phyloP scores from a whole-genome alignment of 1,284 basidiomycete species.

The Naganishia sp. region DNA sequence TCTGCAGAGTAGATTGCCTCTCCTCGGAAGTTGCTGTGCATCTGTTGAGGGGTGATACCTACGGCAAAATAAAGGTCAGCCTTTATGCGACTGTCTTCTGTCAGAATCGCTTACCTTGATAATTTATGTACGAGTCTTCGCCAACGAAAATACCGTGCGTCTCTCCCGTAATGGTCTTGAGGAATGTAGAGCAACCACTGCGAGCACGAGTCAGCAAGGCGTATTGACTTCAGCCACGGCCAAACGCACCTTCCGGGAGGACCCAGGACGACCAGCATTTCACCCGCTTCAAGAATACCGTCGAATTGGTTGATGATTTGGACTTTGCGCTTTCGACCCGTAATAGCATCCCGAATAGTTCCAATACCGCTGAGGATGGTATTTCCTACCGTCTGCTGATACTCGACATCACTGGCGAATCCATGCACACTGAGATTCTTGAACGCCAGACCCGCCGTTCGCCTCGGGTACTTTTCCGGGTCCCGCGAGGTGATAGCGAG shows the following conservation, averaged over 20 bases:
- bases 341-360: constrained; percentile 47
- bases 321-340: constrained; percentile 53
- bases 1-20: constrained; percentile 56
- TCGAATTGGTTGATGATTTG: constrained; percentile 58
- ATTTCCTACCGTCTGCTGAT: constrained; percentile 58
- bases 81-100: neutral
- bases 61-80: neutral
- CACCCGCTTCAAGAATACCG: constrained; percentile 56
- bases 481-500: constrained; percentile 43
- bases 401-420: constrained; percentile 56
- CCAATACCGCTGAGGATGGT: constrained; percentile 50
- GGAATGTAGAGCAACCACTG: constrained; percentile 63
- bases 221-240: neutral
- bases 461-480: constrained; percentile 43
- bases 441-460: constrained; percentile 57
- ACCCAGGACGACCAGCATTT: constrained; percentile 61
- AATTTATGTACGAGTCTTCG: constrained; percentile 52
- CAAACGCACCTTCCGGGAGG: constrained; percentile 61
- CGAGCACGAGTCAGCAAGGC: neutral
- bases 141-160: constrained; percentile 57
- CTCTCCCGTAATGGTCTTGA: constrained; percentile 61
- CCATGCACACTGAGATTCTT: constrained; percentile 57
- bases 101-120: constrained; percentile 46
- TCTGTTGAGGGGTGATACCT: constrained; percentile 50
- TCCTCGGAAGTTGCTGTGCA: constrained; percentile 51